phyloP scores from a whole-genome alignment of 176 grass and related monocot species.

The Aegilops speltoides region DNA sequence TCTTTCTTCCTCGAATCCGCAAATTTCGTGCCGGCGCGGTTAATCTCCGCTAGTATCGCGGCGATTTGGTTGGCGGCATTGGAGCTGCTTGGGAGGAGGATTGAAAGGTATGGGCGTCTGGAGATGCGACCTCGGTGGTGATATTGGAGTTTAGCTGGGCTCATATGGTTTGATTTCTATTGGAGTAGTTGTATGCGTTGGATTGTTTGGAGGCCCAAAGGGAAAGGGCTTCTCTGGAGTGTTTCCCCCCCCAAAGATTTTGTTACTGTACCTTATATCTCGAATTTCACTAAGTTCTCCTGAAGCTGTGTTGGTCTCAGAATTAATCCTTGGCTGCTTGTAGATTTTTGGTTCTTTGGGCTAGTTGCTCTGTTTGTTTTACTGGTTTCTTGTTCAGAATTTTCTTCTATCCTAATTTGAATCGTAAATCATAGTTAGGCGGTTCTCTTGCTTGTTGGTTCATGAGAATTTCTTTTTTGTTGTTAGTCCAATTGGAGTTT shows the following conservation, averaged over 20 bases:
- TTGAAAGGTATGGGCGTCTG: background rate
- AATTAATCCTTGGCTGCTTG: slow-evolving; percentile 11
- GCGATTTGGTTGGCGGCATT: slow-evolving; percentile 22
- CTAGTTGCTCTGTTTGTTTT: background rate
- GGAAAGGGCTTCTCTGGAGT: background rate
- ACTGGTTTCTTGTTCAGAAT: background rate
- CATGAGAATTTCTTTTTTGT: background rate
- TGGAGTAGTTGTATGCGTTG: background rate
- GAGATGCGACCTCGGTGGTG: slow-evolving; percentile 6
- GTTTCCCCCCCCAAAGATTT: background rate
- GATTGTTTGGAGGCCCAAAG: background rate
- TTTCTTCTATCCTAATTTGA: background rate
- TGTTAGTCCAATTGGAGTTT: slow-evolving; percentile 6
- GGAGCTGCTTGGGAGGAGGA: background rate
- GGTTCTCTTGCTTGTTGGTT: background rate
- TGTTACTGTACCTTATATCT: background rate
- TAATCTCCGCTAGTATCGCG: background rate
- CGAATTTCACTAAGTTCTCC: background rate
- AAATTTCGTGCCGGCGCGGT: slow-evolving; percentile 9
- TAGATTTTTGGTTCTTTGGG: slow-evolving; percentile 9
- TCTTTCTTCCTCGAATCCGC: background rate
- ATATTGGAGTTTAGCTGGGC: background rate
- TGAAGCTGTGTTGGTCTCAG: slow-evolving; percentile 18
- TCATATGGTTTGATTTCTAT: background rate
- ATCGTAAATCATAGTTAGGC: slow-evolving; percentile 3